phyloP scores from a whole-genome alignment of 2,329 filamentous ascomycete species.

The Xylariaceae sp. region DNA sequence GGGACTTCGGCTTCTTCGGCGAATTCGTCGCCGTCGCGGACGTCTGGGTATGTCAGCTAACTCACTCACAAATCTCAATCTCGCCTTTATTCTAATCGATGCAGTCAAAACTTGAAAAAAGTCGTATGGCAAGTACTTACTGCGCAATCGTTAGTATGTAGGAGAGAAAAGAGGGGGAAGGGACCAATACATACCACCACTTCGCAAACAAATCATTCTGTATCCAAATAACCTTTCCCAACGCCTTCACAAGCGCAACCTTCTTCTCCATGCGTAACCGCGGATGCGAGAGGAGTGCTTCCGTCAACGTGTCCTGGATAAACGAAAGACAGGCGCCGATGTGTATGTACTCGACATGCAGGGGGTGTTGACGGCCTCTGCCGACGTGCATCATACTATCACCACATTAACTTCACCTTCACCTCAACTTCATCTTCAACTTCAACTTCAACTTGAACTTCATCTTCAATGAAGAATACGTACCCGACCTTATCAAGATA shows the following conservation, averaged over 20 bases:
- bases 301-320: conserved; percentile 71
- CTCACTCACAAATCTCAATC: neutral
- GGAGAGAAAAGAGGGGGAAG: neutral
- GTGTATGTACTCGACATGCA: conserved; percentile 77
- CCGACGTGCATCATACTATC: conserved; percentile 73
- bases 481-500: conserved; percentile 79
- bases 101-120: neutral
- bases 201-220: conserved; percentile 84
- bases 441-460: no score
- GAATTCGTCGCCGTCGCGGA: conserved; percentile 59
- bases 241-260: conserved; percentile 66
- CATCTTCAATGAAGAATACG: conserved; percentile 30
- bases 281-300: conserved; percentile 69
- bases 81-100: neutral
- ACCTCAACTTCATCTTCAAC: neutral
- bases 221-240: conserved; percentile 81
- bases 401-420: neutral
- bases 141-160: conserved; percentile 5
- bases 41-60: conserved; percentile 26
- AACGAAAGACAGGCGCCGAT: conserved; percentile 67
- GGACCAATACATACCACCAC: conserved; percentile 45
- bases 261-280: conserved; percentile 62
- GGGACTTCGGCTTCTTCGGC: conserved; percentile 41
- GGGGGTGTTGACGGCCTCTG: conserved; percentile 62
- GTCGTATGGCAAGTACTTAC: conserved; percentile 7